Percentiles rank a stretch among this genome's conserved stretches.
Evolutionary conservation across 2,329 filamentous ascomycete genomes (phyloP).

Genomic region (Exophiala mesophila): DNA sequence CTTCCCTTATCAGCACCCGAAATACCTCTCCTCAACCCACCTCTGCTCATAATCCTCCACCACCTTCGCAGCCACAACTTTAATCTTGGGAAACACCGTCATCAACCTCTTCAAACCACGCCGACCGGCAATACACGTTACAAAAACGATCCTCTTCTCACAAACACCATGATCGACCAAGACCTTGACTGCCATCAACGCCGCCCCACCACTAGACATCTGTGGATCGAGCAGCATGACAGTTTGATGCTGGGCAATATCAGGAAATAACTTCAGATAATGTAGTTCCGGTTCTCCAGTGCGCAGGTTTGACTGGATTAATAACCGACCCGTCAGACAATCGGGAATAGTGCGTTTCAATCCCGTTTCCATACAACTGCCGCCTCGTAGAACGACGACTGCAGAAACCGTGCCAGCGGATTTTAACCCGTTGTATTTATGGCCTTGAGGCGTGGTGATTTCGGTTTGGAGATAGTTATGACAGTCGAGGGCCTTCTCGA

Average conservation of each 20-base stretch:
- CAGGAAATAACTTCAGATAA: constrained; percentile 72
- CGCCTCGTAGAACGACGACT: constrained; percentile 82
- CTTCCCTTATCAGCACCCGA: constrained; percentile 61
- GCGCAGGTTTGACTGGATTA: constrained; percentile 82
- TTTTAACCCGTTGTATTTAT: constrained; percentile 65
- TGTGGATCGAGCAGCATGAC: constrained; percentile 88
- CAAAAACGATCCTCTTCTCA: constrained; percentile 80
- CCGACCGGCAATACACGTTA: constrained; percentile 84
- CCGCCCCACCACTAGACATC: constrained; percentile 83
- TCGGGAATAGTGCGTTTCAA: constrained; percentile 88
- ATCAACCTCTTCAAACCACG: constrained; percentile 79
- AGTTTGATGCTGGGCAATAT: constrained; percentile 69
- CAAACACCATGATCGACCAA: constrained; percentile 87
- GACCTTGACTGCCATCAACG: constrained; percentile 93
- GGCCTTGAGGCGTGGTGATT: constrained; percentile 66
- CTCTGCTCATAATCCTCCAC: constrained; percentile 76
- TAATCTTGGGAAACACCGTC: constrained; percentile 81
- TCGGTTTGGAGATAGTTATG: constrained; percentile 61
- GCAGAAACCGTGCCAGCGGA: constrained; percentile 73
- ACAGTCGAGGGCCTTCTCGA: constrained; percentile 76
- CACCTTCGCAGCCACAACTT: constrained; percentile 78
- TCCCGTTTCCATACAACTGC: constrained; percentile 81
- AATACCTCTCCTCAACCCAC: constrained; percentile 87
- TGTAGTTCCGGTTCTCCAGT: constrained; percentile 91
- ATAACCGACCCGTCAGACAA: constrained; percentile 77